Evolutionary conservation across 169 alveolate species (phyloP).

Genomic region (Cryptosporidium tyzzeri): DNA sequence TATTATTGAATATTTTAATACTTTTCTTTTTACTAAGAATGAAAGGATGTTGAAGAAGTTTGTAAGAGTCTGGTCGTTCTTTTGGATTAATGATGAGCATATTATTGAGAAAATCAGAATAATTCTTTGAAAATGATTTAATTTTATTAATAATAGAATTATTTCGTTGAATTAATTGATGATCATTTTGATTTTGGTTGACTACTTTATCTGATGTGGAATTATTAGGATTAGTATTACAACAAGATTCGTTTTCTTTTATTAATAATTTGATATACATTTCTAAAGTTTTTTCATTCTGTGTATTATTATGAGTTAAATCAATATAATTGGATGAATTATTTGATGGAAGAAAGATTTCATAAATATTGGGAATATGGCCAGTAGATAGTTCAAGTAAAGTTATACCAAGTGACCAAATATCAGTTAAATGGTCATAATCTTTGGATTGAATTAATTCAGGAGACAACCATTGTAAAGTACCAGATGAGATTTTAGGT

Average conservation of each 20-base stretch:
- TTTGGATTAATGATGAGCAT: slow-evolving; percentile 18
- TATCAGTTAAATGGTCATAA: slow-evolving; percentile 43
- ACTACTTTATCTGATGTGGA: neutral
- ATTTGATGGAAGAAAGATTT: slow-evolving; percentile 2
- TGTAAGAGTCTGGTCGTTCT: slow-evolving; percentile 10
- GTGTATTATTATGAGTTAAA: neutral
- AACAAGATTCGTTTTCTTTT: neutral
- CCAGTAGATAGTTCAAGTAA: slow-evolving; percentile 59
- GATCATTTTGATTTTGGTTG: neutral
- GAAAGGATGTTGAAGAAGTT: slow-evolving; percentile 36
- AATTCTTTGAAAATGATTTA: slow-evolving; percentile 33
- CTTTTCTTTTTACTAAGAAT: slow-evolving; percentile 7
- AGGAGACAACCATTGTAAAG: slow-evolving; percentile 75
- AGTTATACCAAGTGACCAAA: slow-evolving; percentile 71
- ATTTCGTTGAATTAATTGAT: neutral
- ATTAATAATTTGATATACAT: slow-evolving; percentile 6
- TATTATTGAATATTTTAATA: neutral
- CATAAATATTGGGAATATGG: slow-evolving; percentile 36
- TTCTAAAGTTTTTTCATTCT: neutral
- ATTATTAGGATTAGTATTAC: neutral
- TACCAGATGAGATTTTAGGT: slow-evolving; percentile 67
- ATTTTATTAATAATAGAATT: slow-evolving; percentile 12
- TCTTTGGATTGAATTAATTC: slow-evolving; percentile 31
- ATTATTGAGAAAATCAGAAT: slow-evolving; percentile 28
- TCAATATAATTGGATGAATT: neutral